Base-by-base conservation (phyloP, 805 yeast genomes). In the Saccharomyces kudriavzevii region DNA sequence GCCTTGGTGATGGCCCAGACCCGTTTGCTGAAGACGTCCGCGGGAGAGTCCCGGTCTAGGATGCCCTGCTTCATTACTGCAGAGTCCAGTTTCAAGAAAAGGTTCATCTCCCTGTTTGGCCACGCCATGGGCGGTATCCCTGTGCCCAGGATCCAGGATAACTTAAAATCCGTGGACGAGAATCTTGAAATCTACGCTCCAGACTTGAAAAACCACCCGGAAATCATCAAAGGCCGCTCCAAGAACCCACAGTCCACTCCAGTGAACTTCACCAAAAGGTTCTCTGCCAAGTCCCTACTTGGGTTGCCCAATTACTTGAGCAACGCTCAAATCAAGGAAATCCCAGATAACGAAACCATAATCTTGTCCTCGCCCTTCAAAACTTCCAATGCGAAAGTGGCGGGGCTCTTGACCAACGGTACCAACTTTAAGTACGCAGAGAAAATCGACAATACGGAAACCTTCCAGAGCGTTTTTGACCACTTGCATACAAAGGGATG, bases 71-170 rank as follows among this genome's bases (percentile, higher is more conserved):
- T 89, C 61, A 77, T 91, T 56, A 86, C 90, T 56, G 98, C 98
- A 6, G 95, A 85, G 47, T 77, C 78, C 27, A 85, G 96, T 14
- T 80, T 85, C 65, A 72, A 78, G 50, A 77, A 79, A 47, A 74
- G 71, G 47, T 74, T 88, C 53, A 83, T 92, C 56, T 96, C 97
- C 3, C 65, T 79, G n/a, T 74, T 92, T 58, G 83, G 96, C 5
- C 74, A 83, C 52, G 75, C 82, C 46, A 87, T 88, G 57, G 77
- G 83, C 64, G 79, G 96, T 3, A 91, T 92, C 54, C 96, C 97
- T 0, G 98, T 94, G 1, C 84, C 85, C 8, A 77, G 99, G 58
- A 87, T 95, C 3, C 98, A 94, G 69, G 99, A 92, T 68, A 83
- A 82, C 64, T 77, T 92, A 62, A 71, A 68, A 31, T 67, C 74